Evolutionary conservation across 306 rosid species (phyloP).

Genomic region (cucumber (Cucumis sativus)): Cucumber_9930_V3 NC_026660.2:11922501-11923000

Average conservation of each 20-base stretch:
- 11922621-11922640: constrained; percentile 54
- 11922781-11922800: constrained; percentile 53
- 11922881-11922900: constrained; percentile 78
- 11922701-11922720: constrained; percentile 83
- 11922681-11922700: constrained; percentile 45
- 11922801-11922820: constrained; percentile 65
- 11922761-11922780: constrained; percentile 51
- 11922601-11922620: constrained; percentile 49
- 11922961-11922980: constrained; percentile 83
- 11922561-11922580: constrained; percentile 55
- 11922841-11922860: constrained; percentile 58
- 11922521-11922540: constrained; percentile 99
- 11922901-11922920: constrained; percentile 54
- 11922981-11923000: constrained; percentile 68
- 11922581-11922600: constrained; percentile 60
- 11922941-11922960: constrained; percentile 81
- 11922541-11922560: constrained; percentile 59
- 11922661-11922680: constrained; percentile 78
- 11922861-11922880: constrained; percentile 39
- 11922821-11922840: constrained; percentile 95
- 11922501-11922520: constrained; percentile 51
- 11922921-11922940: constrained; percentile 73
- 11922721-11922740: constrained; percentile 91
- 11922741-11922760: constrained; percentile 76
- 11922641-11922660: constrained; percentile 56